A percentile compares a stretch with the other conserved stretches of the same genome.
These are phyloP conservation scores for Myotisia sp. DNA, from an alignment of 2,329 filamentous ascomycete species.

Conservation along the genomic window DNA sequence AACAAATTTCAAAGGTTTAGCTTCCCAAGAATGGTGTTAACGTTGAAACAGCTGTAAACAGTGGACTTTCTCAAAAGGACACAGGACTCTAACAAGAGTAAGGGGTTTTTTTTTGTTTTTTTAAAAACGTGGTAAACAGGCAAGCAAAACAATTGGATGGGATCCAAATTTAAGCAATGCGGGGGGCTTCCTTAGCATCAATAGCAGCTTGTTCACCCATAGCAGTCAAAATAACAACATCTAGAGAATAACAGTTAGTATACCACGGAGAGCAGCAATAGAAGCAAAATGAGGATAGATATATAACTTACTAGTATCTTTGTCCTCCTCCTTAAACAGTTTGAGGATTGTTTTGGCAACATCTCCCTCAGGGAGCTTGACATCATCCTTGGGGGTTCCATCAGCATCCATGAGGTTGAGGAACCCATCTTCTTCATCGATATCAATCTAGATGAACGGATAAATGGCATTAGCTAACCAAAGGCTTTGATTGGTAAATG, in stretches of 20 bases:
- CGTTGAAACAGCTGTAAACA: not conserved
- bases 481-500: not conserved
- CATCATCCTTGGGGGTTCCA: conserved; percentile 83
- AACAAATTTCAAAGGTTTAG: not conserved
- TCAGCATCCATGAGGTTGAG: conserved; percentile 84
- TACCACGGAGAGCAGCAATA: not conserved
- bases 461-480: too few species aligned
- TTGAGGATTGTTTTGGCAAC: conserved; percentile 72
- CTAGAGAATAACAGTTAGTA: conserved; percentile 34
- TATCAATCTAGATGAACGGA: conserved; percentile 56
- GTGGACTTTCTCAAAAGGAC: too few species aligned
- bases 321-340: conserved; percentile 69
- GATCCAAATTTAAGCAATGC: not conserved
- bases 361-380: conserved; percentile 82
- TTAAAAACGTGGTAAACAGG: too few species aligned
- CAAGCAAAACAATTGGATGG: conserved; percentile 1
- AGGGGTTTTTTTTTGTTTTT: too few species aligned
- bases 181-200: conserved; percentile 83
- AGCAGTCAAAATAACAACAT: conserved; percentile 80
- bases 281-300: not conserved
- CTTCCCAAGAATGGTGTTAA: not conserved
- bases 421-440: conserved; percentile 83
- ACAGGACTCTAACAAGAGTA: conserved; percentile 4
- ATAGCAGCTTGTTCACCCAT: conserved; percentile 92
- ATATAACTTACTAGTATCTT: conserved; percentile 70